These are phyloP conservation scores for Yamadazyma epiphylla DNA, from an alignment of 1,139 yeast species.

Conservation along the genomic window DNA sequence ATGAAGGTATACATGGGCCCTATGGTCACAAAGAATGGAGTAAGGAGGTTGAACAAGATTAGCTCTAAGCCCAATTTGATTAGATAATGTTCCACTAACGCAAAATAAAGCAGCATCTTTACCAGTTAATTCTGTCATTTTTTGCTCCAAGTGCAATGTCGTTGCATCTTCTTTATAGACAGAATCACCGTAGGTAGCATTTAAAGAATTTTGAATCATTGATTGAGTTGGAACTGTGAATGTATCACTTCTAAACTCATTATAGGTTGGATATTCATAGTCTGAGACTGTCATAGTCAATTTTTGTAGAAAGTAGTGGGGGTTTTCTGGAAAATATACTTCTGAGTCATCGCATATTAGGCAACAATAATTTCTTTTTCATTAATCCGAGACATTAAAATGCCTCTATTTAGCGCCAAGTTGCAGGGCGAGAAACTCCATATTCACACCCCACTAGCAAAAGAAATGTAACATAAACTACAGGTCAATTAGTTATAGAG, in stretches of 20 bases:
- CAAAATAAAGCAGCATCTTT: slow-evolving; percentile 42
- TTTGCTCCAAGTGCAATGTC: slow-evolving; percentile 31
- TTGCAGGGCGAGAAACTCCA: no score
- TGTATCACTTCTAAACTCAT: slow-evolving; percentile 46
- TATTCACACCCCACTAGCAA: no score
- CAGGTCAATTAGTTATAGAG: no score
- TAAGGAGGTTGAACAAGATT: slow-evolving; percentile 45
- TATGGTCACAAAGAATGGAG: slow-evolving; percentile 36
- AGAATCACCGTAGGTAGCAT: slow-evolving; percentile 38
- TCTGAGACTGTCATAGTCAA: slow-evolving; percentile 14
- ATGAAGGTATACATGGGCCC: slow-evolving; percentile 37
- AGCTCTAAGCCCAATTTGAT: slow-evolving; percentile 40
- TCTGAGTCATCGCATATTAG: no score
- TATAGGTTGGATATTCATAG: slow-evolving; percentile 19
- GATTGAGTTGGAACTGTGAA: slow-evolving; percentile 42
- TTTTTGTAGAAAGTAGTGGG: no score
- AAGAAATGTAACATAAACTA: no score
- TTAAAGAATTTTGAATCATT: slow-evolving; percentile 29
- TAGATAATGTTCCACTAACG: slow-evolving; percentile 45
- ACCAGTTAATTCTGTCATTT: slow-evolving; percentile 35
- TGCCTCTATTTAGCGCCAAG: no score
- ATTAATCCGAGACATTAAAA: no score
- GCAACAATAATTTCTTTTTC: no score
- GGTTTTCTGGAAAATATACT: no score
- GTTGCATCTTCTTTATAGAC: slow-evolving; percentile 42